Conservation (phyloP, 192 early-diverging fungal genomes). For the Coemansia sp. region DNA sequence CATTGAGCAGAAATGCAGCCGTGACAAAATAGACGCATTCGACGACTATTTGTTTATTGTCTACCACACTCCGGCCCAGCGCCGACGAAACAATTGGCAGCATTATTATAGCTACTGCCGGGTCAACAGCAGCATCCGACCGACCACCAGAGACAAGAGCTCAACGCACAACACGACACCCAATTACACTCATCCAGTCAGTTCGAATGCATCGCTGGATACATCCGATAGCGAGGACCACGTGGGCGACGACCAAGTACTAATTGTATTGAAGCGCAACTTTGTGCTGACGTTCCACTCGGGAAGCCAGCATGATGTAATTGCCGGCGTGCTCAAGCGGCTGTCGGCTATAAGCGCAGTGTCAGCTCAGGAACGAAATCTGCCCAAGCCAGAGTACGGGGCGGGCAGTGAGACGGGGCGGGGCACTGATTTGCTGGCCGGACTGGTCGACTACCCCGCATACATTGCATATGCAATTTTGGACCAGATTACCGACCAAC, state of each 20-base stretch:
- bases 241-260: constrained; percentile 14
- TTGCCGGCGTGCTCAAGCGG: constrained; percentile 25
- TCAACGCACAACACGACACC: background rate
- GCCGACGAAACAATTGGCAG: constrained; percentile 6
- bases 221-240: background rate
- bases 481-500: constrained; percentile 88
- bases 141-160: background rate
- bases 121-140: constrained; percentile 14
- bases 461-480: constrained; percentile 94
- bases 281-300: constrained; percentile 38
- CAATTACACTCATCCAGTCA: background rate
- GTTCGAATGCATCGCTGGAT: background rate
- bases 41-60: constrained; percentile 64
- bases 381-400: background rate
- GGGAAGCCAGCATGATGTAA: constrained; percentile 13
- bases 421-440: constrained; percentile 17
- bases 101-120: constrained; percentile 16
- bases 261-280: constrained; percentile 31
- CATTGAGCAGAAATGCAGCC: constrained; percentile 73
- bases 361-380: background rate
- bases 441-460: constrained; percentile 57
- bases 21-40: constrained; percentile 85
- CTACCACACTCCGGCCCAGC: constrained; percentile 42
- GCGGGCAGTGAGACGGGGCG: background rate
- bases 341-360: constrained; percentile 29